Base-by-base conservation (phyloP, 2,329 filamentous ascomycete genomes). In the Lachnellula subtilissima region DNA sequence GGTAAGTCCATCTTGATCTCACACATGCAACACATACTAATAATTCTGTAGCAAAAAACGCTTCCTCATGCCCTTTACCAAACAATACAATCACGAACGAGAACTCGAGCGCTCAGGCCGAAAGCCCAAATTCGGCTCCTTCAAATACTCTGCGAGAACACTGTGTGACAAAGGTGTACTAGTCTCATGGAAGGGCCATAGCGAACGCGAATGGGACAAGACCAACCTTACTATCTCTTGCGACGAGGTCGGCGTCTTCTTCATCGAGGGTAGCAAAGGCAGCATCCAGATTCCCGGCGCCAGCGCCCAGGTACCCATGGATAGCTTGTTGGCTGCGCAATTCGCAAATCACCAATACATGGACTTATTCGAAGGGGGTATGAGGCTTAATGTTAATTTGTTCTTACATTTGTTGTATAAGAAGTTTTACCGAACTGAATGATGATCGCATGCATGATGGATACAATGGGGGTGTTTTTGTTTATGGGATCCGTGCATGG, bases 311-410 rank as follows among this genome's bases (percentile, higher is more conserved):
- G 83, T 99, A 43, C 86, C 92, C 32, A 87, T 99, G 67, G 94
- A 99, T 70, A 93, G 97, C 67, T 78, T 99, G 61, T 78, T 99
- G 67, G 91, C 97, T 75, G 93, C 94, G 51, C 95, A 99, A 74
- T 99, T 97, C 71, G 94, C 97, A 74, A 91, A 94, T 64, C 89
- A 91, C 67, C 91, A 97, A 74, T 96, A 96, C 72, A 92, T 97
- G 84, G 91, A 90, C 68, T 79, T 97, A 58, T 99, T 99, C 68
- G 91, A 95, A 71, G 86, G 87, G 53, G 83, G 81, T 61, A 79
- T 97, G 70, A 87, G 88, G 74, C 82, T 99, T 69, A 97, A 97
- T 73, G 94, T 99, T 68, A 99, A 99, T 76, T 74, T 99, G 69
- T 84, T 99, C 75, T 79, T 99, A 78, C 94, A 99, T 80, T 78